Conservation (phyloP, 768 basidiomycete genomes). For the Pleurotus salmoneostramineus region DNA sequence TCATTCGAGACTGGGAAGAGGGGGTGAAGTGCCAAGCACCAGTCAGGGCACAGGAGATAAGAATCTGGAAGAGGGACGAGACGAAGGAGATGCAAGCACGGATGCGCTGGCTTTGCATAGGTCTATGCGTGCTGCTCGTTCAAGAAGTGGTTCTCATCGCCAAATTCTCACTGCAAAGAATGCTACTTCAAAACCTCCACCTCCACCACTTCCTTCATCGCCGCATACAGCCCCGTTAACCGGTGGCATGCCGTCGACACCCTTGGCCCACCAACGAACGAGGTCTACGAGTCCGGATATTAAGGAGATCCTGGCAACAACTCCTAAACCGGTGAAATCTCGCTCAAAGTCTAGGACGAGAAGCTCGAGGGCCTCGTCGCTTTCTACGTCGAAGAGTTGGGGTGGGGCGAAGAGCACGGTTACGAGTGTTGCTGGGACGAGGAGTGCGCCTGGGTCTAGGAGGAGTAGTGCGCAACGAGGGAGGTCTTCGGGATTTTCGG, state of each 20-base stretch:
- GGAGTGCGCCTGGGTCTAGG: not conserved
- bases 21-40: not conserved
- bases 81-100: constrained; percentile 6
- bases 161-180: constrained; percentile 9
- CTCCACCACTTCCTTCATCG: not conserved
- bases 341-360: constrained; percentile 1
- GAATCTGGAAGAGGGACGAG: not conserved
- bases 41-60: not conserved
- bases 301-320: constrained; percentile 31
- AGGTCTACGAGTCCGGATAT: constrained; percentile 32
- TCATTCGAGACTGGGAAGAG: not conserved
- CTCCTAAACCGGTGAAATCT: constrained; percentile 24
- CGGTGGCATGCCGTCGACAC: not conserved
- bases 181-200: constrained; percentile 8
- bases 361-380: not conserved
- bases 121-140: constrained; percentile 15
- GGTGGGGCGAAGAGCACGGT: not conserved
- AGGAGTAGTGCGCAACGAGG: not conserved
- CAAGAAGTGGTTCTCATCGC: constrained; percentile 21
- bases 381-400: not conserved
- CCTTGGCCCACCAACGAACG: not conserved
- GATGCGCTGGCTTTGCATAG: constrained; percentile 13
- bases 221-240: constrained; percentile 1
- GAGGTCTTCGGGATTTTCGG: not conserved
- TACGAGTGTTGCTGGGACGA: not conserved